Evolutionary conservation across 352 stramenopile species (phyloP).

Genomic region (Phytophthora brassicae): DNA sequence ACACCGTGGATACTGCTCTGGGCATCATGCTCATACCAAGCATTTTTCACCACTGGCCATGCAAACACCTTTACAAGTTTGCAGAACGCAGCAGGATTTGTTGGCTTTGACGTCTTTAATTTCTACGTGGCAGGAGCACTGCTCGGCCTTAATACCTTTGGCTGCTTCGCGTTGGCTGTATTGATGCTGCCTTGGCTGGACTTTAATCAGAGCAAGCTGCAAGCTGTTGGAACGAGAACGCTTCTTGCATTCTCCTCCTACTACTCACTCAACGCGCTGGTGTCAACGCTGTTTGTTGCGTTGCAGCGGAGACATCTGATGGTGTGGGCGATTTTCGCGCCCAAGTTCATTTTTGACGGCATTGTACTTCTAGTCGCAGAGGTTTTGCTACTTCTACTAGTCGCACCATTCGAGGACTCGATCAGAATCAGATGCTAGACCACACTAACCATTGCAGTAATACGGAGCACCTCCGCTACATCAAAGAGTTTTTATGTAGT

Average conservation of each 20-base stretch:
- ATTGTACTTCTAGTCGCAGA: conserved; percentile 61
- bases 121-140: conserved; percentile 75
- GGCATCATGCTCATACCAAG: conserved; percentile 61
- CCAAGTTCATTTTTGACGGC: conserved; percentile 90
- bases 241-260: conserved; percentile 42
- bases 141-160: conserved; percentile 89
- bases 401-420: conserved; percentile 21
- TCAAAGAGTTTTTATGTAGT: too few relatives aligned
- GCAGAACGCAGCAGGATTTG: conserved; percentile 88
- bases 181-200: conserved; percentile 40
- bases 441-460: too few relatives aligned
- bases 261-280: conserved; percentile 56
- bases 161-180: conserved; percentile 55
- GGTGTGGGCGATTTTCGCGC: conserved; percentile 93
- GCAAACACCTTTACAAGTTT: conserved; percentile 90
- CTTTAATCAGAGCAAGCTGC: conserved; percentile 4
- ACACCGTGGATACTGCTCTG: conserved; percentile 58
- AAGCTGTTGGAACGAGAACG: neutral
- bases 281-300: conserved; percentile 85
- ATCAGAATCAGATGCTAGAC: too few relatives aligned
- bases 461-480: too few relatives aligned
- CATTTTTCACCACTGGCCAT: conserved; percentile 89
- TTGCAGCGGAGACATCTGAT: conserved; percentile 89
- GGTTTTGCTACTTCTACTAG: conserved; percentile 41
- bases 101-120: conserved; percentile 87